Conservation (phyloP, 164 flowering plant genomes). For the Umbellularia californica region DNA sequence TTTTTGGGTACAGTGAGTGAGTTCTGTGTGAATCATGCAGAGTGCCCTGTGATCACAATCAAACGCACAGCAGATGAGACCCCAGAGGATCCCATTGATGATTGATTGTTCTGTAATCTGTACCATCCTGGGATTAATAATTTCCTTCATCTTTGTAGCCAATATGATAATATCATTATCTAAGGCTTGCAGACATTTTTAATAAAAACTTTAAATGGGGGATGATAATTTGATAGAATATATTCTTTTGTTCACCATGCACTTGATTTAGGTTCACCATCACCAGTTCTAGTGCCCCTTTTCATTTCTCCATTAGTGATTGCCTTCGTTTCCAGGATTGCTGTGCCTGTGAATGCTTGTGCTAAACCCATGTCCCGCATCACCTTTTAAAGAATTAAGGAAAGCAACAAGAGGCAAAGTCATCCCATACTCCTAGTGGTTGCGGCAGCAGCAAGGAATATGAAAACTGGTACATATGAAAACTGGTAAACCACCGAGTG, state of each 20-base stretch:
- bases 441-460: too few species aligned
- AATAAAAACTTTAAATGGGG: background rate
- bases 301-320: too few species aligned
- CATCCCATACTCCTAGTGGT: too few species aligned
- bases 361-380: too few species aligned
- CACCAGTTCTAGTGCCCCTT: background rate
- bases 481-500: too few species aligned
- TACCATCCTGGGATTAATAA: background rate
- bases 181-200: background rate
- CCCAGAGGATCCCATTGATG: slow-evolving; percentile 90
- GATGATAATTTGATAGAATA: background rate
- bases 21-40: slow-evolving; percentile 89
- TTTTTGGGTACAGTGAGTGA: slow-evolving; percentile 97
- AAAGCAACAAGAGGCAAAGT: too few species aligned
- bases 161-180: background rate
- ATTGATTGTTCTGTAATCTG: slow-evolving; percentile 30
- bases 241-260: background rate
- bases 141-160: background rate
- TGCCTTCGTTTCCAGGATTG: too few species aligned
- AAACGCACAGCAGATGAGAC: slow-evolving; percentile 67
- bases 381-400: too few species aligned
- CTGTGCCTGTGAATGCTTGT: too few species aligned
- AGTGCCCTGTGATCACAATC: slow-evolving; percentile 86
- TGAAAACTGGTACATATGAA: too few species aligned
- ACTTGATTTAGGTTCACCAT: background rate